Percentiles rank a stretch among this genome's conserved stretches.
phyloP scores from a whole-genome alignment of 306 rosid species.

The Rubus idaeus region DNA sequence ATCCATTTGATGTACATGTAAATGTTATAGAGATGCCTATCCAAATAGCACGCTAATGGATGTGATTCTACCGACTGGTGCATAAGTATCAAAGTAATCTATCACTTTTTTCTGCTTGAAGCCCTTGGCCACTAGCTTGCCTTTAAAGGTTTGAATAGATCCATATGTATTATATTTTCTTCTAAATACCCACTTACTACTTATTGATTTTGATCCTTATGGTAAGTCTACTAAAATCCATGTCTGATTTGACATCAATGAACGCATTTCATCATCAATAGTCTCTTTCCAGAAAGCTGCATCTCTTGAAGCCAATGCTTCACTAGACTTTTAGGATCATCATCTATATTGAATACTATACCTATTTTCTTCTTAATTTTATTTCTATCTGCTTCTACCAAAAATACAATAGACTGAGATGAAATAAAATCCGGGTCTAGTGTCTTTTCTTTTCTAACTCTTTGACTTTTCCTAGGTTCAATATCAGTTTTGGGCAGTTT shows the following conservation, averaged over 20 bases:
- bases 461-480: neutral
- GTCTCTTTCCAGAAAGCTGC: neutral
- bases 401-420: neutral
- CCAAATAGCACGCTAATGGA: neutral
- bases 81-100: neutral
- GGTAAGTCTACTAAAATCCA: neutral
- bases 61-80: neutral
- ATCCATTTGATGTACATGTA: neutral
- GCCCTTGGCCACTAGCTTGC: neutral
- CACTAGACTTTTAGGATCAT: neutral
- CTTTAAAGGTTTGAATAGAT: neutral
- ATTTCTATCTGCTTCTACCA: neutral
- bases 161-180: slow-evolving; percentile 7
- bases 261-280: neutral
- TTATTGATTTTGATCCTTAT: neutral
- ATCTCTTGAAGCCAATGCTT: neutral
- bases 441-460: neutral
- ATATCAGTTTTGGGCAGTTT: neutral
- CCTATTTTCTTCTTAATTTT: neutral
- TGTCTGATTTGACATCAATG: neutral
- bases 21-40: neutral
- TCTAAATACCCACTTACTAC: slow-evolving; percentile 9
- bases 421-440: neutral
- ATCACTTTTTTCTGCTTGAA: neutral
- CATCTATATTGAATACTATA: neutral